Evolutionary conservation across 140 eudicot species (phyloP).

Genomic region (Artemisia princeps): DNA sequence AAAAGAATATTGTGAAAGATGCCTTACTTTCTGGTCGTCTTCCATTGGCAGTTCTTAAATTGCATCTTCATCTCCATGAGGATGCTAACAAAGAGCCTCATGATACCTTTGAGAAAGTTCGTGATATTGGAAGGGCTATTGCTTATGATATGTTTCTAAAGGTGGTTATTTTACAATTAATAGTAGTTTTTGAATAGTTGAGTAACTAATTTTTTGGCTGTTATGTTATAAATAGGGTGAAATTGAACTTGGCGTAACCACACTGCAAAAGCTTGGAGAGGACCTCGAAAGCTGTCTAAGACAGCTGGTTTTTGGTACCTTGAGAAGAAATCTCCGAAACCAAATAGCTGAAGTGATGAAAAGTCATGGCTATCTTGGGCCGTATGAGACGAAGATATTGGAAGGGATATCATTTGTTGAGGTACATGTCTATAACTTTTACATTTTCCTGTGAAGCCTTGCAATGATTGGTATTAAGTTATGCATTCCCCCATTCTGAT

Average conservation of each 20-base stretch:
- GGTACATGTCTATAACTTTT: conserved; percentile 37
- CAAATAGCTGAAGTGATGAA: conserved; percentile 75
- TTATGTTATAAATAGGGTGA: conserved; percentile 54
- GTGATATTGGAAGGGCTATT: conserved; percentile 89
- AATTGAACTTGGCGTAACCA: conserved; percentile 68
- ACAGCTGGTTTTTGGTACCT: conserved; percentile 77
- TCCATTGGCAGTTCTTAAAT: conserved; percentile 88
- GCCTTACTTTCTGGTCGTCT: conserved; percentile 90
- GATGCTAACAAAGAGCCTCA: conserved; percentile 46
- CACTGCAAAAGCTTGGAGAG: conserved; percentile 96
- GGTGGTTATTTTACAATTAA: conserved; percentile 31
- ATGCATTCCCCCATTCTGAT: conserved; percentile 25
- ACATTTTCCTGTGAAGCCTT: conserved; percentile 6
- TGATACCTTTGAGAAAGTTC: conserved; percentile 80
- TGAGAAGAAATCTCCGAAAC: conserved; percentile 74
- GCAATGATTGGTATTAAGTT: conserved; percentile 12
- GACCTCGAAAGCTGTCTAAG: conserved; percentile 65
- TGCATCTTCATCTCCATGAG: conserved; percentile 65
- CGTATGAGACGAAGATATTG: conserved; percentile 62
- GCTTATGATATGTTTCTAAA: conserved; percentile 81
- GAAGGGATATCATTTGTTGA: conserved; percentile 74
- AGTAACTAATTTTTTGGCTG: conserved; percentile 2
- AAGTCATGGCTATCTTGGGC: conserved; percentile 62
- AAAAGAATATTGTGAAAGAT: conserved; percentile 69
- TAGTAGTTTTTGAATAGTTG: conserved; percentile 6